Evolutionary conservation across 139 green algal species (phyloP).

Genomic region (Micractinium conductrix): DNA sequence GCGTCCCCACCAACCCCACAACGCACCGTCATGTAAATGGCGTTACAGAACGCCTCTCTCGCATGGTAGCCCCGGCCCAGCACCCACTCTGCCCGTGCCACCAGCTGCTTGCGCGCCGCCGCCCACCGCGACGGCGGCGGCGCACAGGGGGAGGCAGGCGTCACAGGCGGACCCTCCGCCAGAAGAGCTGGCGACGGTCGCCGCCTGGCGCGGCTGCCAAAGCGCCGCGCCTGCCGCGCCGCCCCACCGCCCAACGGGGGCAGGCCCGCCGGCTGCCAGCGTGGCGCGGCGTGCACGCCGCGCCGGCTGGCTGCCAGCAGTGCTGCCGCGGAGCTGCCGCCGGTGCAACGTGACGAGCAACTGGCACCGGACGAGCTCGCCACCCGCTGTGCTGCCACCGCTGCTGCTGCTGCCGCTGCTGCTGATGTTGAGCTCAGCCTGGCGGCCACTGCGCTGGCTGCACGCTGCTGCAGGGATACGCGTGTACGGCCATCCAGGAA

Average conservation of each 20-base stretch:
- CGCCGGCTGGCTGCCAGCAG: background rate
- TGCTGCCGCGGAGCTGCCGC: background rate
- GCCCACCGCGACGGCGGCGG: background rate
- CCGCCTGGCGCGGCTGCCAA: background rate
- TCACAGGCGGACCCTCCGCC: too few species aligned
- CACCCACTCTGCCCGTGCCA: background rate
- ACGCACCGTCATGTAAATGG: conserved; percentile 39
- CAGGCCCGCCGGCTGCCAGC: background rate
- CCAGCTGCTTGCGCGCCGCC: background rate
- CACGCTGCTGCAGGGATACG: background rate
- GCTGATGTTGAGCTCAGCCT: background rate
- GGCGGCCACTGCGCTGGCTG: background rate
- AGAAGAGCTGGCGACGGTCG: too few species aligned
- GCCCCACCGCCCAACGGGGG: background rate
- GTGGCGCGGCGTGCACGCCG: background rate
- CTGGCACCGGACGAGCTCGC: background rate
- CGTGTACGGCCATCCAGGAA: too few species aligned
- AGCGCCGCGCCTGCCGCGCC: background rate
- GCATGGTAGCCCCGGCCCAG: conserved; percentile 27
- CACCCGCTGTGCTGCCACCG: background rate
- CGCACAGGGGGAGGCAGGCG: too few species aligned
- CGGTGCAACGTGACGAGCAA: background rate
- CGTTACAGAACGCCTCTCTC: conserved; percentile 43
- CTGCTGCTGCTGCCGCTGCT: background rate
- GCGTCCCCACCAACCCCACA: too few species aligned